Base-by-base conservation (phyloP, 2,329 filamentous ascomycete genomes). In the Emydomyces testavorans region DNA sequence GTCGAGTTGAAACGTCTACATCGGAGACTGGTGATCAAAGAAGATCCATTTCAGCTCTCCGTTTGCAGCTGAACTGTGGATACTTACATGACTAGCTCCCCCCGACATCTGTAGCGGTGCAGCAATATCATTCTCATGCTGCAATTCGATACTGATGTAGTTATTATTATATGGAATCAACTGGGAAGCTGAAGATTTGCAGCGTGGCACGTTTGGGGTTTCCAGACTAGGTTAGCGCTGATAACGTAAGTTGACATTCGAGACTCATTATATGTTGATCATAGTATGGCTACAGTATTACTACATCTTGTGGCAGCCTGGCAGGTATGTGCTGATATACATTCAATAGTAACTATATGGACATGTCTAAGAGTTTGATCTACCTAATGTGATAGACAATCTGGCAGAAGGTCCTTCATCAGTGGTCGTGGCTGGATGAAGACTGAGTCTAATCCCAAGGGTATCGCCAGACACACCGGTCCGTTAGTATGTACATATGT, bases 131-230 rank as follows among this genome's bases (percentile, higher is more conserved):
- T 28, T 6, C 6, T 16, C 8, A 23, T 35, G 18, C 18, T 21
- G 20, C n/a, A 20, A 16, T 28, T 28, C 29, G 28, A 23, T 32
- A 45, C 31, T 28, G 31, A n/a, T n/a, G 32, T 32, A 10, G 20
- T 1, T 15, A 5, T 36, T 35, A 6, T 10, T 2, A 16, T n/a
- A n/a, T n/a, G n/a, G n/a, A n/a, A n/a, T n/a, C n/a, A n/a, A n/a
- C n/a, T 15, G 29, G 43, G 18, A 7, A 13, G 15, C 20, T 6
- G 36, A 23, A 6, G 24, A 34, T 34, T 18, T 5, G 26, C 20
- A 18, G 45, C 37, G 34, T 40, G 21, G 28, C 45, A 36, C 45
- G 45, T 47, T 28, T 47, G 26, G 35, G 40, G 21, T 36, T 47
- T 23, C 45, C 28, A 28, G 20, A 47, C 13, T n/a, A 18, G 36